These are phyloP conservation scores for Obelidium mucronatum DNA, from an alignment of 192 early-diverging fungal genomes.

Conservation along the genomic window DNA sequence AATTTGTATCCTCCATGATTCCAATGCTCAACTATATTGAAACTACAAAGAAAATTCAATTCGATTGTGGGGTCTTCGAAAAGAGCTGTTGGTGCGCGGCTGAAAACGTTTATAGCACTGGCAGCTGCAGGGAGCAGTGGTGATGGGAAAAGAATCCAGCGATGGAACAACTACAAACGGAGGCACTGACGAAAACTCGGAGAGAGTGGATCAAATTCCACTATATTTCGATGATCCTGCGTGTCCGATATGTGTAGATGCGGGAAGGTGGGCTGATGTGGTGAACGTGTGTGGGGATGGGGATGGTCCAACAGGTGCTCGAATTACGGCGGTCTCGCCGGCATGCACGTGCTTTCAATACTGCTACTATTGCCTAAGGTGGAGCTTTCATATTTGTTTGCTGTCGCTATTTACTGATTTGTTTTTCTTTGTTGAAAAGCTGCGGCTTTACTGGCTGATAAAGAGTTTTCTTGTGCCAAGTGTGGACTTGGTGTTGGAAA, in stretches of 20 bases:
- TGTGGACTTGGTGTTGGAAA: not conserved
- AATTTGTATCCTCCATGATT: slow-evolving; percentile 22
- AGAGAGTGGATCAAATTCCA: too few species aligned
- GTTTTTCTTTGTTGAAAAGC: too few species aligned
- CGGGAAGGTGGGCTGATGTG: slow-evolving; percentile 22
- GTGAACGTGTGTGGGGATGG: not conserved
- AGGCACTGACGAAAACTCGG: too few species aligned
- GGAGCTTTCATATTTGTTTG: not conserved
- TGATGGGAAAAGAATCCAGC: too few species aligned
- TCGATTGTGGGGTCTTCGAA: not conserved
- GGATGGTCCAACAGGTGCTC: not conserved
- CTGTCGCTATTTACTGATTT: too few species aligned
- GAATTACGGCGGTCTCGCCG: slow-evolving; percentile 1
- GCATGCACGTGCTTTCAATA: slow-evolving; percentile 15
- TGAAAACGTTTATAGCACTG: too few species aligned
- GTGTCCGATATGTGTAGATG: slow-evolving; percentile 27
- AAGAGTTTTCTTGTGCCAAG: not conserved
- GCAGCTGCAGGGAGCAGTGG: slow-evolving; percentile 7
- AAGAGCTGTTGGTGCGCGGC: too few species aligned
- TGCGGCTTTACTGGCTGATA: not conserved
- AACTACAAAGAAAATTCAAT: not conserved
- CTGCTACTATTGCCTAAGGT: slow-evolving; percentile 31
- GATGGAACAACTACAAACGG: too few species aligned
- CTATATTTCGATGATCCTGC: not conserved
- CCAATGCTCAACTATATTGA: slow-evolving; percentile 2